phyloP scores from a whole-genome alignment of 164 flowering plant species.

The Vitis amurensis region DNA sequence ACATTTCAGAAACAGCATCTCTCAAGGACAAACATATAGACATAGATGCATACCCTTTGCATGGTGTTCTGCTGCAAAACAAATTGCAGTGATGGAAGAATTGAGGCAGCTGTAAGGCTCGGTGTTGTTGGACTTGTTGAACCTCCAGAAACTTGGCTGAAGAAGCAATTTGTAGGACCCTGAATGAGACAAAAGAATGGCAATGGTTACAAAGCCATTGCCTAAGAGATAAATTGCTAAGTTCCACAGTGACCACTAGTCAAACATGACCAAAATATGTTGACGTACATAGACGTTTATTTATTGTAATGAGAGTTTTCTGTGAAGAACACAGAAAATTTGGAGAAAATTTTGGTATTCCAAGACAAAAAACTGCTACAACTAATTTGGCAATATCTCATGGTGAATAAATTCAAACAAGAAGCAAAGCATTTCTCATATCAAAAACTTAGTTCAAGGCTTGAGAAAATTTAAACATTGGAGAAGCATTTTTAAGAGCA shows the following conservation, averaged over 20 bases:
- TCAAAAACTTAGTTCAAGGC: neutral
- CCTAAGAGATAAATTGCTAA: slow-evolving; percentile 31
- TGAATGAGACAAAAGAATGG: slow-evolving; percentile 29
- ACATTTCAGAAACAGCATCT: neutral
- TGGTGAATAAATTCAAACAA: neutral
- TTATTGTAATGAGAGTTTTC: neutral
- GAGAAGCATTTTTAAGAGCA: too few relatives aligned
- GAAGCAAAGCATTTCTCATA: neutral
- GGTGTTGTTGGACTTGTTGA: slow-evolving; percentile 28
- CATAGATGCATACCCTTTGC: slow-evolving; percentile 30
- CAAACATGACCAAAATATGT: slow-evolving; percentile 1
- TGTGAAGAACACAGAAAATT: neutral
- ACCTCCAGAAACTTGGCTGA: slow-evolving; percentile 38
- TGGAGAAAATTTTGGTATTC: neutral
- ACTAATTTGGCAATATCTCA: neutral
- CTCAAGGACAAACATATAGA: neutral
- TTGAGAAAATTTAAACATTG: neutral
- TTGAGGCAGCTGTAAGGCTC: slow-evolving; percentile 35
- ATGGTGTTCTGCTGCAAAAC: slow-evolving; percentile 40
- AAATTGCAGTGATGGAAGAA: slow-evolving; percentile 72
- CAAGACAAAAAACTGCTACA: neutral
- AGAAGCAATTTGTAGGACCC: slow-evolving; percentile 45
- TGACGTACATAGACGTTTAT: neutral
- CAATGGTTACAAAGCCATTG: slow-evolving; percentile 36
- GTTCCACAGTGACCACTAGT: slow-evolving; percentile 14